Conservation (phyloP, 139 green algal genomes). For the Coccomyxa sp. region DNA sequence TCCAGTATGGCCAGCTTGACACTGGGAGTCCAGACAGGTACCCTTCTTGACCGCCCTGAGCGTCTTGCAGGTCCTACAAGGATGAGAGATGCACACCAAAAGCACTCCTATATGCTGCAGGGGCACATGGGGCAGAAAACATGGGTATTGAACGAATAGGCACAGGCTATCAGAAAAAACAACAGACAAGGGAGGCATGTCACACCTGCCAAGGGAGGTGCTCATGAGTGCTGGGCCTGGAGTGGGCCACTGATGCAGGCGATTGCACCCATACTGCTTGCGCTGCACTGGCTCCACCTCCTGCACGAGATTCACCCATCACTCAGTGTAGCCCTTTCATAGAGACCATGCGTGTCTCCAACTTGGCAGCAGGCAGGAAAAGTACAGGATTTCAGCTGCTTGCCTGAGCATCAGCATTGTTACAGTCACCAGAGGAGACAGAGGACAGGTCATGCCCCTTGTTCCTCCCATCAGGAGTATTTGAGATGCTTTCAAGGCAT, state of each 20-base stretch:
- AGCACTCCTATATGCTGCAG: not conserved
- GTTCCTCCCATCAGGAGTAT: no score
- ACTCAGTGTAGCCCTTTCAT: not conserved
- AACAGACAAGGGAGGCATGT: not conserved
- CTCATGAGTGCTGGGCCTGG: not conserved
- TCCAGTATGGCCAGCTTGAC: not conserved
- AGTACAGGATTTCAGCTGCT: not conserved
- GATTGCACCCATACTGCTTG: not conserved
- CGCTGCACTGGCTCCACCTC: not conserved
- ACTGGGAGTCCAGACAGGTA: not conserved
- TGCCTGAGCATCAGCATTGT: no score
- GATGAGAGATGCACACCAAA: no score
- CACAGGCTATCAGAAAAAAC: not conserved
- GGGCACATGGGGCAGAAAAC: not conserved
- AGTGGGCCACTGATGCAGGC: not conserved
- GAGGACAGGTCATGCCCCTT: no score
- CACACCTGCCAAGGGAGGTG: not conserved
- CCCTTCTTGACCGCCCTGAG: no score
- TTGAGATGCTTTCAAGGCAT: no score
- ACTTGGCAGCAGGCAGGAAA: not conserved
- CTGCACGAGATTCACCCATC: not conserved
- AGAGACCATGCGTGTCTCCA: not conserved
- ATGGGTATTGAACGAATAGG: not conserved
- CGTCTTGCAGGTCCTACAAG: no score
- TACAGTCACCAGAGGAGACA: no score